Evolutionary conservation across 805 yeast genomes (phyloP).

Genomic region (Starmerella bombicola): DNA sequence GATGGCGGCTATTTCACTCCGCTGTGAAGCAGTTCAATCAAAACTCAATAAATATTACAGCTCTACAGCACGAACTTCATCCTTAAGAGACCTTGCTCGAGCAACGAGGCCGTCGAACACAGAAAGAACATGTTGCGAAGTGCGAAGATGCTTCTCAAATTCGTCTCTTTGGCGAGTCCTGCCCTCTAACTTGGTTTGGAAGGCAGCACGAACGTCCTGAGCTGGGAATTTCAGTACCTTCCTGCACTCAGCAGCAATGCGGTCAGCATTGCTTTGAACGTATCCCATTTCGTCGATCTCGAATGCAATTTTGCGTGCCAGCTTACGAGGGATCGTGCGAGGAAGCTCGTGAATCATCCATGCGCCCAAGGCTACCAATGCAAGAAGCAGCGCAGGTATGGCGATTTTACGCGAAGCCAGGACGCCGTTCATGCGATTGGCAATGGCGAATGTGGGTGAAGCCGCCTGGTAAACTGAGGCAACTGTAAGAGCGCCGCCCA

Average conservation of each 20-base stretch:
- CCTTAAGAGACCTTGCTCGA: no score
- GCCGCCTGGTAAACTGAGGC: constrained; percentile 22
- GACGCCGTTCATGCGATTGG: constrained; percentile 32
- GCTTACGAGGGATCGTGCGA: constrained; percentile 72
- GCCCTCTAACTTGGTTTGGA: constrained; percentile 54
- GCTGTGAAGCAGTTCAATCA: no score
- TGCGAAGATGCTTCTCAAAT: constrained; percentile 39
- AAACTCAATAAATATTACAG: no score
- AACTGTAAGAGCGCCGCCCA: constrained; percentile 20
- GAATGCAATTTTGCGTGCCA: constrained; percentile 54
- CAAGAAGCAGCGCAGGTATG: constrained; percentile 41
- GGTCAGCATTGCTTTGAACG: constrained; percentile 59
- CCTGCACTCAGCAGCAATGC: constrained; percentile 72
- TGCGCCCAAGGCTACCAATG: constrained; percentile 41
- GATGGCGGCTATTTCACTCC: no score
- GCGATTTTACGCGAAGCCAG: constrained; percentile 39
- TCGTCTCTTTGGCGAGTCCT: constrained; percentile 46
- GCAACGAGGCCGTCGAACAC: constrained; percentile 43
- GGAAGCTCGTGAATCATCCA: constrained; percentile 74
- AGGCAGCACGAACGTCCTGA: constrained; percentile 60
- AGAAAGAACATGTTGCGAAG: constrained; percentile 43
- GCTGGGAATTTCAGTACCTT: constrained; percentile 71
- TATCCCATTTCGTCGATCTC: constrained; percentile 62
- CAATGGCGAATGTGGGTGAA: constrained; percentile 13
- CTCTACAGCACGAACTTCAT: no score